Evolutionary conservation across 495 filamentous ascomycete genomes (phyloP).

Genomic region (Neurospora tetrasperma): DNA sequence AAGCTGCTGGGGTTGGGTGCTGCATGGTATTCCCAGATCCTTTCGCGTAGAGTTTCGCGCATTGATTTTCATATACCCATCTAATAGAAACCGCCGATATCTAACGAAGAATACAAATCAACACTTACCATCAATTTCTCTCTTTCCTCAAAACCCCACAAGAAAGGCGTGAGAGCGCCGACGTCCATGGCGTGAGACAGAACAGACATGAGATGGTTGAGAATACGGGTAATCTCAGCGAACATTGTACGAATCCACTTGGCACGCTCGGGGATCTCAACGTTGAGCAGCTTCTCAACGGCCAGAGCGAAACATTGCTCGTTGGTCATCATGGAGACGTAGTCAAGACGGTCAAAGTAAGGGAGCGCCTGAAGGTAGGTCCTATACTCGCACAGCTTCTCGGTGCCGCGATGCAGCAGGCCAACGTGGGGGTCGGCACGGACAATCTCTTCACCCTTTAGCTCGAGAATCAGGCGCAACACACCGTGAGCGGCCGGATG

Average conservation of each 20-base stretch:
- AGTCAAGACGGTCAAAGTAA: conserved; percentile 98
- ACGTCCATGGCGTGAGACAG: conserved; percentile 99
- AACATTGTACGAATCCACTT: conserved; percentile 98
- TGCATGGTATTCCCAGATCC: background rate
- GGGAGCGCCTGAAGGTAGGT: conserved; percentile 96
- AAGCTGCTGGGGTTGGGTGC: background rate
- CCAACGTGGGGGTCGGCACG: conserved; percentile 96
- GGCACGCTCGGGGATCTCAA: conserved; percentile 90
- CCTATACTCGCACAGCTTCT: conserved; percentile 99
- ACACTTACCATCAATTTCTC: conserved; percentile 92
- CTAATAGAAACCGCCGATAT: background rate
- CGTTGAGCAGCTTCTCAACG: conserved; percentile 95
- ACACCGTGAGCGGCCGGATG: conserved; percentile 98
- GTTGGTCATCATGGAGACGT: conserved; percentile 99
- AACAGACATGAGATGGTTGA: conserved; percentile 98
- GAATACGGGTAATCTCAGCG: conserved; percentile 85
- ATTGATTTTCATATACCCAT: background rate
- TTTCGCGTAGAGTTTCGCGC: background rate
- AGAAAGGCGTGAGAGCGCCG: conserved; percentile 92
- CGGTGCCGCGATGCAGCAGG: conserved; percentile 89
- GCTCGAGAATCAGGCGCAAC: conserved; percentile 91
- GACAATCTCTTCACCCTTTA: conserved; percentile 96
- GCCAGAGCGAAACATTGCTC: conserved; percentile 95
- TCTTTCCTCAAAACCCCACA: conserved; percentile 99
- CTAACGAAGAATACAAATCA: background rate